Evolutionary conservation across 2,329 filamentous ascomycete species (phyloP).

Genomic region (Calonectria hongkongensis): DNA sequence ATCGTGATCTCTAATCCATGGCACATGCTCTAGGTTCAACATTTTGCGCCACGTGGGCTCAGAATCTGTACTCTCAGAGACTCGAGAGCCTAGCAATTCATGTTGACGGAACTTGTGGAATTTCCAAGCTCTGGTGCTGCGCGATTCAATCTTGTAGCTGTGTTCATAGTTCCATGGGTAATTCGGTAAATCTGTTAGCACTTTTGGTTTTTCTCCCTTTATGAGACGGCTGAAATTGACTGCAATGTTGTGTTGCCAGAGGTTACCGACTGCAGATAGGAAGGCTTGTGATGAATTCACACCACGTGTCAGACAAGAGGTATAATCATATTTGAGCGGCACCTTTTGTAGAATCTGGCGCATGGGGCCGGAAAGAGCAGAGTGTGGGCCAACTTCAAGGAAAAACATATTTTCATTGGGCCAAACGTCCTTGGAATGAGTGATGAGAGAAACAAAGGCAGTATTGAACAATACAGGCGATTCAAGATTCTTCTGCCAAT

Average conservation of each 20-base stretch:
- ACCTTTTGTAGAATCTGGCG: constrained; percentile 45
- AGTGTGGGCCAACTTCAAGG: constrained; percentile 55
- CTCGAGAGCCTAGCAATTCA: constrained; percentile 57
- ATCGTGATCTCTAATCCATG: constrained; percentile 67
- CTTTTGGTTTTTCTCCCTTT: constrained; percentile 23
- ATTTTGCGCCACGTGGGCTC: constrained; percentile 51
- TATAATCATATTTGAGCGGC: not conserved
- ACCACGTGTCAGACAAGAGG: constrained; percentile 32
- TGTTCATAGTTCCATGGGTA: constrained; percentile 63
- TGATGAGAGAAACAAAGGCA: constrained; percentile 37
- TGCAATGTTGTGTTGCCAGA: not conserved
- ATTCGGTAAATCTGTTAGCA: constrained; percentile 56
- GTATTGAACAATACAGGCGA: constrained; percentile 53
- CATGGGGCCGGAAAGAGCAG: constrained; percentile 51
- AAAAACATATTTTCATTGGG: constrained; percentile 35
- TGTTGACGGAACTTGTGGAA: constrained; percentile 59
- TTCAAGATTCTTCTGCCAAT: constrained; percentile 58
- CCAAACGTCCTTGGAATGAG: constrained; percentile 8
- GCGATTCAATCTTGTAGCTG: constrained; percentile 58
- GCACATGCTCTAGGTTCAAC: constrained; percentile 44
- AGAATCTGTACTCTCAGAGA: constrained; percentile 38
- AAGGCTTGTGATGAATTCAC: not conserved
- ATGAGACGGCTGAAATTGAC: constrained; percentile 31
- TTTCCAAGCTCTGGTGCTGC: constrained; percentile 57
- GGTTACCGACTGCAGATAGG: not conserved